Percentiles rank a stretch among this genome's conserved stretches.
These are phyloP conservation scores for Paramecium octaurelia DNA, from an alignment of 73 alveolate genomes.

Conservation along the genomic window DNA sequence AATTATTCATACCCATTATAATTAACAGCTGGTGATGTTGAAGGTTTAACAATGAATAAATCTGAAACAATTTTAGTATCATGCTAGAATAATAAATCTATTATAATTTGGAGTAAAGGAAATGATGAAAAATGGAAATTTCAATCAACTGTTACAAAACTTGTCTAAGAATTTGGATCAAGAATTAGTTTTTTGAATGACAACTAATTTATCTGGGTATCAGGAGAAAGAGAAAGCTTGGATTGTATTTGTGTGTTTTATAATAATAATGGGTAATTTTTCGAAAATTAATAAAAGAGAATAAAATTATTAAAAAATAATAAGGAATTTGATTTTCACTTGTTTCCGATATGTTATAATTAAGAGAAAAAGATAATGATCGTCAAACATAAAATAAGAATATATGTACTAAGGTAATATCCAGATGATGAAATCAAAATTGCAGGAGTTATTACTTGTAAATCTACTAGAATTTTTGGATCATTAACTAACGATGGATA, in stretches of 20 bases:
- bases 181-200: neutral
- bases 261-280: neutral
- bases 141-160: neutral
- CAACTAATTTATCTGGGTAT: neutral
- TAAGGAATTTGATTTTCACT: neutral
- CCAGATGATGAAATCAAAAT: neutral
- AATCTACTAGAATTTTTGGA: neutral
- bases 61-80: neutral
- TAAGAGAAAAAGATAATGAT: neutral
- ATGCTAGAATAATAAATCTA: neutral
- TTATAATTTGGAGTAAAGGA: neutral
- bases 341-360: neutral
- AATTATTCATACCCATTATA: neutral
- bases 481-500: neutral
- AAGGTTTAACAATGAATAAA: neutral
- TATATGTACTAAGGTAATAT: neutral
- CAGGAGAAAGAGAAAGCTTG: neutral
- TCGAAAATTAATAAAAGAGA: neutral
- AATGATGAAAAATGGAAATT: neutral
- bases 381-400: neutral
- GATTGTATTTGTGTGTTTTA: neutral
- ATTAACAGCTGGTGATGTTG: neutral
- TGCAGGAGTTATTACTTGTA: neutral
- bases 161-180: neutral
- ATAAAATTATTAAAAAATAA: neutral